Evolutionary conservation across 345 rosid genomes (phyloP).

Genomic region (Hibiscus mutabilis): DNA sequence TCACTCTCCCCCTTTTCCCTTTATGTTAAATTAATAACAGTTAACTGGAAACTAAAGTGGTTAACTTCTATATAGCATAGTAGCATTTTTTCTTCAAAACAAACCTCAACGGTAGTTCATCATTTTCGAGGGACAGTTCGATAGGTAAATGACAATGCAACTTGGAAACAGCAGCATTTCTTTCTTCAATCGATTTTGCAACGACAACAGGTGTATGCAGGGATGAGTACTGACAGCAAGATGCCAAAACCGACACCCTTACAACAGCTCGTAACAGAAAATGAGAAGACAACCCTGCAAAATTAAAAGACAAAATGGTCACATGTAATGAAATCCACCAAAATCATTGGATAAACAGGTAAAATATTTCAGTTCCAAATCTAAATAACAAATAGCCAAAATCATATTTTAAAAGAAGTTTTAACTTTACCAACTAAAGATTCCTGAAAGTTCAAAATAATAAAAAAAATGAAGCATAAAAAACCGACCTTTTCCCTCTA

Average conservation of each 20-base stretch:
- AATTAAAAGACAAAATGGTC: not conserved
- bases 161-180: conserved; percentile 28
- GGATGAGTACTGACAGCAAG: conserved; percentile 23
- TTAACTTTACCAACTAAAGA: not conserved
- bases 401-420: not conserved
- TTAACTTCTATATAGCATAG: not conserved
- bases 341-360: not conserved
- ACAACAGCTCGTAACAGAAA: conserved; percentile 41
- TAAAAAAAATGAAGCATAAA: not conserved
- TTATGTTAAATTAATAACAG: not conserved
- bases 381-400: not conserved
- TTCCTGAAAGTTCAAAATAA: not conserved
- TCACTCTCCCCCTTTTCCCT: not conserved
- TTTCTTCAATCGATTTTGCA: conserved; percentile 20
- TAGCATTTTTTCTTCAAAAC: conserved; percentile 10
- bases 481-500: conserved; percentile 41
- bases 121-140: conserved; percentile 29
- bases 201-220: conserved; percentile 13
- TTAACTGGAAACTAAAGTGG: not conserved
- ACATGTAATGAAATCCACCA: conserved; percentile 1
- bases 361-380: not conserved
- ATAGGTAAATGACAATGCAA: conserved; percentile 39
- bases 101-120: conserved; percentile 55
- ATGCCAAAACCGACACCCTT: conserved; percentile 42
- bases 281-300: conserved; percentile 35